Evolutionary conservation across 129 eudicot genomes (phyloP), one percentile per base, ranked within the genome.

Genomic region (Lactuca saligna): DNA sequence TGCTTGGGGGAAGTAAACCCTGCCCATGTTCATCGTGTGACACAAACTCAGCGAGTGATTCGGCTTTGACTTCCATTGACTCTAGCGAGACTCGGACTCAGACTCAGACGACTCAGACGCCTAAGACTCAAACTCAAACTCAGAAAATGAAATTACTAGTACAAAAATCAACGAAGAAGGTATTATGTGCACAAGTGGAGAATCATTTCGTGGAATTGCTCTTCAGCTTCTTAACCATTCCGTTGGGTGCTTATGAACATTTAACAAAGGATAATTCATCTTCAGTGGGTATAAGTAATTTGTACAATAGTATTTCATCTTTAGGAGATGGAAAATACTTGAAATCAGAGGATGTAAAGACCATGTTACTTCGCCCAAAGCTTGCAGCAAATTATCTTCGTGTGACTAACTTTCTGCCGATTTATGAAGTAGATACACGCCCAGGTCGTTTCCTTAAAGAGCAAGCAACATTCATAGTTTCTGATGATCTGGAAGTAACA

Each of bases 141-240:
- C 63, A 68, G 57, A 70, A 15, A 0, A 16, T 85, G 48, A 79
- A 82, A 59, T 3, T 74, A 35, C 8, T 82, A 7, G 63, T 82
- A 56, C 78, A 73, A 7, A 85, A 75, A n/a, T 82, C 90, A n/a
- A 64, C 31, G 16, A 72, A 72, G 35, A 75, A 79, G 72, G 76
- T 80, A 6, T 39, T 85, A 68, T 65, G 75, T 65, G 86, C 78
- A 41, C 72, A 75, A 58, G 80, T 71, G 4, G 75, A 44, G 42
- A 80, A 81, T 12, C 61, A 63, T 49, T 85, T 85, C 16, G 70
- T 82, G 3, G 82, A 82, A 64, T 61, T 85, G 60, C 82, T 85
- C n/a, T 82, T 79, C 17, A 68, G 69, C 59, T 66, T 79, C 65
- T 73, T 79, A 42, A 58, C 78, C 14, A 65, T 82, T 66, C 87